Conservation (phyloP, 2,329 filamentous ascomycete genomes). For the Juglanconis juglandina region DNA sequence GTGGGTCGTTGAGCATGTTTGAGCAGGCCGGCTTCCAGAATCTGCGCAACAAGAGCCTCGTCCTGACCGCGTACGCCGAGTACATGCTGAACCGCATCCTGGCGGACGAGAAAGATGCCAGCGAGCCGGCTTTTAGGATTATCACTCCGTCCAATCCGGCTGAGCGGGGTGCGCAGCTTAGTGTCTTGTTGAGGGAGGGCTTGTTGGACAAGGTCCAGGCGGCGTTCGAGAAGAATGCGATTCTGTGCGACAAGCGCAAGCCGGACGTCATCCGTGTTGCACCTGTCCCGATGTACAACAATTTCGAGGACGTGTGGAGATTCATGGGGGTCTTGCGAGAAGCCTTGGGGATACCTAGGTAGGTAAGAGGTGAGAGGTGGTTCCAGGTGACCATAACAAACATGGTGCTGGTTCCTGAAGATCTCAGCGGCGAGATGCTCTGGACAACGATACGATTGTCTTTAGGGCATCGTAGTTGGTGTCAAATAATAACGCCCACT, state of each 20-base stretch:
- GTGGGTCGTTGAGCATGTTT: conserved; percentile 72
- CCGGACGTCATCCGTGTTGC: conserved; percentile 83
- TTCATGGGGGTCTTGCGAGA: conserved; percentile 41
- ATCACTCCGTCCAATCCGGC: conserved; percentile 67
- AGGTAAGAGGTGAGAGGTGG: too few relatives aligned
- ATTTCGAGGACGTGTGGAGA: conserved; percentile 65
- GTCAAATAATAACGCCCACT: too few relatives aligned
- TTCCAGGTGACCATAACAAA: too few relatives aligned
- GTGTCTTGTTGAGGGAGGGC: conserved; percentile 64
- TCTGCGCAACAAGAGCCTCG: conserved; percentile 67
- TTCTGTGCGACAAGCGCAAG: conserved; percentile 79
- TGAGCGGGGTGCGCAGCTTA: conserved; percentile 76
- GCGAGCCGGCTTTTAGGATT: conserved; percentile 49
- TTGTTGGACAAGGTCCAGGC: conserved; percentile 66
- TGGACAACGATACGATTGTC: too few relatives aligned
- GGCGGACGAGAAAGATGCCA: conserved; percentile 26
- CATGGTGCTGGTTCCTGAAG: too few relatives aligned
- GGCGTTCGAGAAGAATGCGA: conserved; percentile 62
- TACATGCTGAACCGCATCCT: conserved; percentile 53
- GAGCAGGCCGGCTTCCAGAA: conserved; percentile 65
- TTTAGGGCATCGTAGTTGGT: too few relatives aligned
- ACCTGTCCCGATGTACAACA: conserved; percentile 80
- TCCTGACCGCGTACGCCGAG: conserved; percentile 75
- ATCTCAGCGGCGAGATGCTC: too few relatives aligned
- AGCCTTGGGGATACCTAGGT: conserved; percentile 19